Evolutionary conservation across 2,329 filamentous ascomycete genomes (phyloP).

Genomic region (Pseudofabraea citricarpa): DNA sequence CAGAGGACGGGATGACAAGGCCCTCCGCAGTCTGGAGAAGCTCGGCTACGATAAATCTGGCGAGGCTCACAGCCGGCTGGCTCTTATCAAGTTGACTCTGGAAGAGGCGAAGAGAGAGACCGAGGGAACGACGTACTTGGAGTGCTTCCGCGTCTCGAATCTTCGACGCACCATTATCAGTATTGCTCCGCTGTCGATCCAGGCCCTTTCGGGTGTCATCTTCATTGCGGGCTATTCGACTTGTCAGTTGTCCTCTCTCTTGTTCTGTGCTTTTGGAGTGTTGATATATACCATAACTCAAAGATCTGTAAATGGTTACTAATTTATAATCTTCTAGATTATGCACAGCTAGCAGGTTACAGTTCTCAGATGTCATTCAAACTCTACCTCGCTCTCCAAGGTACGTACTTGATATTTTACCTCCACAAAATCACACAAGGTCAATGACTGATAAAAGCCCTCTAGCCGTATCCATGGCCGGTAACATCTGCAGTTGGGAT

Average conservation of each 20-base stretch:
- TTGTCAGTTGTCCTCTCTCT: slow-evolving; percentile 10
- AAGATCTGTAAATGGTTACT: too few relatives aligned
- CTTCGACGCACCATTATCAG: slow-evolving; percentile 9
- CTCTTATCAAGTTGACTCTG: slow-evolving; percentile 17
- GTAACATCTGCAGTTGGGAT: slow-evolving; percentile 1
- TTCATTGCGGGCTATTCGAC: slow-evolving; percentile 30
- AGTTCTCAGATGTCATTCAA: not conserved
- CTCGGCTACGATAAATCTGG: slow-evolving; percentile 24
- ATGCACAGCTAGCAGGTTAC: not conserved
- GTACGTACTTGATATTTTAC: too few relatives aligned
- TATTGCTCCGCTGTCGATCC: slow-evolving; percentile 10
- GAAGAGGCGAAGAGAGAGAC: slow-evolving; percentile 12
- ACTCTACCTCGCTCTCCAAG: not conserved
- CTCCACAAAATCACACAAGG: too few relatives aligned
- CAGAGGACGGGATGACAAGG: slow-evolving; percentile 29
- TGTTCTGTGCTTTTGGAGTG: not conserved
- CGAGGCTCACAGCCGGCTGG: slow-evolving; percentile 25
- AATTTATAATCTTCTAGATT: not conserved
- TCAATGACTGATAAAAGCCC: too few relatives aligned
- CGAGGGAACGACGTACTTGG: slow-evolving; percentile 16
- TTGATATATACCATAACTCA: too few relatives aligned
- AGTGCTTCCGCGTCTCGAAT: slow-evolving; percentile 7
- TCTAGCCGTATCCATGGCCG: not conserved
- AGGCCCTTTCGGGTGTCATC: slow-evolving; percentile 16
- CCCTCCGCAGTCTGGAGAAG: slow-evolving; percentile 29